Base-by-base conservation (phyloP, 345 rosid genomes). In the Eutrema heterophyllum region DNA sequence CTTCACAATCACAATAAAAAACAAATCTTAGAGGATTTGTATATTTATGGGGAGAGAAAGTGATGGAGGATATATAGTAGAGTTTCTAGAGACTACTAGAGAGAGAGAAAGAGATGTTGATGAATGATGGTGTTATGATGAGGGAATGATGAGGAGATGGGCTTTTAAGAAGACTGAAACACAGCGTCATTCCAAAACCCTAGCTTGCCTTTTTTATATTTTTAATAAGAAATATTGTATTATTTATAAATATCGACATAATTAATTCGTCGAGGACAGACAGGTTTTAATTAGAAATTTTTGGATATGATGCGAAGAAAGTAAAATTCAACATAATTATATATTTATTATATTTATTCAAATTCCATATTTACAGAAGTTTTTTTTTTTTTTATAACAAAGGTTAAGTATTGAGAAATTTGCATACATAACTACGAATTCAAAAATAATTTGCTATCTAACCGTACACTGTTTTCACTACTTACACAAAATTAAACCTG, bases 71-170 rank as follows among this genome's bases (percentile, higher is more conserved):
- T 50, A 21, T 21, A 21, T 21, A 21, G 24, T 21, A 1, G n/a
- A n/a, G n/a, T n/a, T n/a, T n/a, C n/a, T n/a, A n/a, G 24, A 21
- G 24, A 21, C 24, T 21, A 55, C 10, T 41, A 58, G 27, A 71
- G 68, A 67, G 39, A 71, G 18, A 66, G 43, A 46, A 48, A 53
- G 44, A 64, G 36, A 49, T 18, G 14, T 46, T 62, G 46, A 44
- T 71, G 63, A 63, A 56, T 67, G 58, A 67, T 75, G 58, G 74
- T 62, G 68, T 52, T 63, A 63, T 72, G 68, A 72, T 72, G 76
- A 63, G 70, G 52, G 54, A 72, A 72, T 72, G 76, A 72, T 62
- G 59, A 62, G 9, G n/a, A 13, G 52, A n/a, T 6, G 66, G 49
- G 35, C 44, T 65, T 73, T 55, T 24, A 73, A 64, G 40, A 56